phyloP scores from a whole-genome alignment of 176 grass and related monocot genomes.

The Tillandsia fasciculata region DNA sequence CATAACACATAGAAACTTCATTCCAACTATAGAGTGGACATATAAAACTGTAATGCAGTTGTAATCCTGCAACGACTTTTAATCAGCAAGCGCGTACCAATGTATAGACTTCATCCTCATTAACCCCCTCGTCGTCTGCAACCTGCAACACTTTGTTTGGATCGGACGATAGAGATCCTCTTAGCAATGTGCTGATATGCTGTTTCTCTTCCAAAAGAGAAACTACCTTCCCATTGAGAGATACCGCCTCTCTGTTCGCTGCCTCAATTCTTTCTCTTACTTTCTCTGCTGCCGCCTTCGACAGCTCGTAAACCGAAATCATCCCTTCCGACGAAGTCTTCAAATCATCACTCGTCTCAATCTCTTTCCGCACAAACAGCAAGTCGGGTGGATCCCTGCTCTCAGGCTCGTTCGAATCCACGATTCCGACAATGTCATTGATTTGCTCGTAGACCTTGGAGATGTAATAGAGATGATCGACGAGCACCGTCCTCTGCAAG shows the following conservation, averaged over 20 bases:
- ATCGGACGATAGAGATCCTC: slow-evolving; percentile 55
- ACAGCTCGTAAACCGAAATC: slow-evolving; percentile 47
- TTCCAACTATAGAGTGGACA: too few relatives aligned
- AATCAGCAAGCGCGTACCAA: slow-evolving; percentile 32
- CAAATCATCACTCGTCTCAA: slow-evolving; percentile 69
- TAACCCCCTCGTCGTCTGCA: slow-evolving; percentile 74
- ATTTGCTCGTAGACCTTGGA: slow-evolving; percentile 62
- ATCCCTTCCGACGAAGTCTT: slow-evolving; percentile 55
- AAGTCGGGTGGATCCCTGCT: slow-evolving; percentile 35
- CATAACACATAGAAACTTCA: not conserved
- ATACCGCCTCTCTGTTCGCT: slow-evolving; percentile 28
- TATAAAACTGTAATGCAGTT: not conserved
- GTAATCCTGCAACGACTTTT: not conserved
- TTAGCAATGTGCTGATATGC: slow-evolving; percentile 76
- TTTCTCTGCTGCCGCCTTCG: slow-evolving; percentile 42
- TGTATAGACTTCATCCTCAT: slow-evolving; percentile 82
- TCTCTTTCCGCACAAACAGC: slow-evolving; percentile 64
- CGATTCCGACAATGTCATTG: slow-evolving; percentile 38
- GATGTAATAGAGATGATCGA: slow-evolving; percentile 58
- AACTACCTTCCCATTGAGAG: slow-evolving; percentile 42
- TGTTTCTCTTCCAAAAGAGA: slow-evolving; percentile 60
- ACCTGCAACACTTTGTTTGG: slow-evolving; percentile 70
- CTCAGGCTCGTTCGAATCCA: slow-evolving; percentile 27
- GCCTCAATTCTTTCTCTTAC: slow-evolving; percentile 35
- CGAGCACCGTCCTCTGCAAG: slow-evolving; percentile 63